Evolutionary conservation across 2,329 filamentous ascomycete species (phyloP).

Genomic region (Neofusicoccum parvum): DNA sequence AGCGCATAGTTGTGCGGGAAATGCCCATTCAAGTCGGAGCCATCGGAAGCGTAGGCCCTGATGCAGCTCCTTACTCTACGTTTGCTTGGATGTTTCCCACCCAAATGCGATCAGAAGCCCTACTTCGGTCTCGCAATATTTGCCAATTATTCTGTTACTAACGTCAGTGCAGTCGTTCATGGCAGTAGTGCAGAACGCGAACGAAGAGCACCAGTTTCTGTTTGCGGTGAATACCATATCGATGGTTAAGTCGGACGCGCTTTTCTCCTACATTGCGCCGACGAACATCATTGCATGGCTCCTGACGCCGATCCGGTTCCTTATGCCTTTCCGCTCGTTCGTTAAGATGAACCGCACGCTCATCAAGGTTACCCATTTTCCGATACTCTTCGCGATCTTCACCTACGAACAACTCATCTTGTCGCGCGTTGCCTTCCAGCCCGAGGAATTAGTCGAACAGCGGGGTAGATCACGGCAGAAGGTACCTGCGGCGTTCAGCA

Average conservation of each 20-base stretch:
- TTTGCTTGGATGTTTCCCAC: background rate
- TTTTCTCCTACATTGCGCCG: slow-evolving; percentile 92
- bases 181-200: slow-evolving; percentile 89
- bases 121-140: too few species aligned
- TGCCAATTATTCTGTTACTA: background rate
- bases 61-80: too few species aligned
- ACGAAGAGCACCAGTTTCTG: slow-evolving; percentile 87
- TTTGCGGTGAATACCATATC: slow-evolving; percentile 97
- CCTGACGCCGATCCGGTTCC: slow-evolving; percentile 77
- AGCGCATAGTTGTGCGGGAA: too few species aligned
- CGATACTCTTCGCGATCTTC: slow-evolving; percentile 83
- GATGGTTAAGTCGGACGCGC: slow-evolving; percentile 96
- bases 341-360: slow-evolving; percentile 85
- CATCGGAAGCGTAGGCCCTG: too few species aligned
- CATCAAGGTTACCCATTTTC: slow-evolving; percentile 89
- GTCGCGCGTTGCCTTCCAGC: slow-evolving; percentile 74
- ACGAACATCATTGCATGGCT: slow-evolving; percentile 91
- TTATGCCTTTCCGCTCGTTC: slow-evolving; percentile 78
- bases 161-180: slow-evolving; percentile 71
- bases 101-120: background rate
- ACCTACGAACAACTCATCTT: slow-evolving; percentile 82
- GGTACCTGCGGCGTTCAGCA: slow-evolving; percentile 43
- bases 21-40: too few species aligned
- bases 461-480: slow-evolving; percentile 61
- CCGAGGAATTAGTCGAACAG: slow-evolving; percentile 82